phyloP scores from a whole-genome alignment of 768 basidiomycete genomes.

The Pleurotus tuber-regium region DNA sequence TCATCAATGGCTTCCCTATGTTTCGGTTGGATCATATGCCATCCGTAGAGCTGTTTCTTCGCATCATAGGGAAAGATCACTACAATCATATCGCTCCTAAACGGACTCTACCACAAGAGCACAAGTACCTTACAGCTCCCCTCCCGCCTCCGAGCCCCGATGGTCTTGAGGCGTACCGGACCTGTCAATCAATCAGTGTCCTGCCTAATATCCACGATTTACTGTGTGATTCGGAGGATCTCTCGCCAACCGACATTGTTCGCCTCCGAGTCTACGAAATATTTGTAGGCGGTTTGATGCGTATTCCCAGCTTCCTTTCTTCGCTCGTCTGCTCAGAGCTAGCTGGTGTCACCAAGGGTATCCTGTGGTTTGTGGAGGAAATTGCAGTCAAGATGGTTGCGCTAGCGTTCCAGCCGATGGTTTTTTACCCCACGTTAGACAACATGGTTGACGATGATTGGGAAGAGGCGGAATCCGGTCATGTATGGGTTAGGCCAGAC shows the following conservation, averaged over 20 bases:
- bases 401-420: neutral
- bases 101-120: neutral
- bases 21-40: slow-evolving; percentile 9
- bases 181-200: slow-evolving; percentile 8
- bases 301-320: neutral
- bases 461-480: neutral
- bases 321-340: neutral
- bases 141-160: neutral
- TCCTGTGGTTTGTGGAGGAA: neutral
- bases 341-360: neutral
- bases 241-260: neutral
- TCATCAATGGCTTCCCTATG: neutral
- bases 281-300: neutral
- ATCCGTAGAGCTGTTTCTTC: neutral
- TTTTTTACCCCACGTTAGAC: neutral
- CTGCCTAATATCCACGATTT: neutral
- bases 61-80: neutral
- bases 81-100: neutral
- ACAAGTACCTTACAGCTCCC: neutral
- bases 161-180: neutral
- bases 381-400: neutral
- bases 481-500: neutral
- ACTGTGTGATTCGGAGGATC: neutral
- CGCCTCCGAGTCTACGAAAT: neutral
- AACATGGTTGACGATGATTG: neutral